These are phyloP conservation scores for Micractinium conductrix DNA, from an alignment of 139 green algal genomes.

Conservation along the genomic window DNA sequence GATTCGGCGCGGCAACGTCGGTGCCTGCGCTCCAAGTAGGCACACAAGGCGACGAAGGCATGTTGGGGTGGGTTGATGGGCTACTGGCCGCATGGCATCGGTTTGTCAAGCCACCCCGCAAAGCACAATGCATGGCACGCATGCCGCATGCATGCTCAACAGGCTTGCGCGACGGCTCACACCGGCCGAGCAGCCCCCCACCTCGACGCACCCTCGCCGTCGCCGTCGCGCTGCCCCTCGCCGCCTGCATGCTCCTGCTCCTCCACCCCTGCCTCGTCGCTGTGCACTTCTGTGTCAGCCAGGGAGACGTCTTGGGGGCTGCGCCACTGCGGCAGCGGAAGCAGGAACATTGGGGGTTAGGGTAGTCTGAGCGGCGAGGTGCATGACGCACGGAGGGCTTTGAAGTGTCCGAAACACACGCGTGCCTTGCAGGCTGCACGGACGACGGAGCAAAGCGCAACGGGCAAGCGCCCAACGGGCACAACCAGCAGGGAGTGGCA, in stretches of 20 bases:
- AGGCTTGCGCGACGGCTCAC: too few relatives aligned
- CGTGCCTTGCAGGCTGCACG: neutral
- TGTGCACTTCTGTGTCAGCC: neutral
- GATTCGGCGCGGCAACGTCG: too few relatives aligned
- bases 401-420: neutral
- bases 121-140: neutral
- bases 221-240: neutral
- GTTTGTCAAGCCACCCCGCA: too few relatives aligned
- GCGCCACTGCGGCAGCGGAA: constrained; percentile 8
- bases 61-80: too few relatives aligned
- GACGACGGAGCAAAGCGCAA: too few relatives aligned
- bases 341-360: neutral
- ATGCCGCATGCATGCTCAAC: neutral
- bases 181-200: neutral
- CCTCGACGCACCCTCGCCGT: neutral
- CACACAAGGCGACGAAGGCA: too few relatives aligned
- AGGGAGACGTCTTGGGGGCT: neutral
- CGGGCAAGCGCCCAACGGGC: too few relatives aligned
- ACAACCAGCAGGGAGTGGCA: too few relatives aligned
- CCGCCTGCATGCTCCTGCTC: neutral
- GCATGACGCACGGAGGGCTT: neutral
- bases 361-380: neutral
- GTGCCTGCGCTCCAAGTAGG: too few relatives aligned
- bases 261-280: neutral
- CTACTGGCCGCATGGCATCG: too few relatives aligned